phyloP scores from a whole-genome alignment of 441 rosid genomes.

The Isatis lusitanica region DNA sequence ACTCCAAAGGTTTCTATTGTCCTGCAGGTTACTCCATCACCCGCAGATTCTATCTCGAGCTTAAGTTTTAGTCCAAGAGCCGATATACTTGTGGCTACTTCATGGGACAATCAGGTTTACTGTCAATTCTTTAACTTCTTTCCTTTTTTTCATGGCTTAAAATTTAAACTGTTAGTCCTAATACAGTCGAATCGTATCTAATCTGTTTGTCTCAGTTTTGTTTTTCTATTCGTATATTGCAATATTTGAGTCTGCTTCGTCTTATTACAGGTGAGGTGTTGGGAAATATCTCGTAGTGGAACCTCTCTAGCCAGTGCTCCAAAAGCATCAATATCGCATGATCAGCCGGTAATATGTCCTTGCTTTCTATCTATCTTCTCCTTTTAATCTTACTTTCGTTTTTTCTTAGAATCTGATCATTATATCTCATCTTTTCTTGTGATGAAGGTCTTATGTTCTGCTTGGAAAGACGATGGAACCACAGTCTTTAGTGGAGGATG shows the following conservation, averaged over 20 bases:
- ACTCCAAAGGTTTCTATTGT: neutral
- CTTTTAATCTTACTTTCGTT: neutral
- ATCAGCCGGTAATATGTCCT: conserved; percentile 73
- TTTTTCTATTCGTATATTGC: neutral
- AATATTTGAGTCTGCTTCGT: conserved; percentile 13
- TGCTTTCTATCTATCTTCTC: conserved; percentile 21
- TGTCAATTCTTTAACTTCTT: neutral
- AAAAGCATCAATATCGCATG: conserved; percentile 83
- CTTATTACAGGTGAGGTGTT: conserved; percentile 72
- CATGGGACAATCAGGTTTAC: conserved; percentile 98
- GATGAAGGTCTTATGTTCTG: conserved; percentile 79
- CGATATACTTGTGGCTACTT: conserved; percentile 79
- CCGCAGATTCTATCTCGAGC: conserved; percentile 82
- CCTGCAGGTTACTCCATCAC: conserved; percentile 78
- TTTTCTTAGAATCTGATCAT: conserved; percentile 10
- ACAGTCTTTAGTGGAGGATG: conserved; percentile 95
- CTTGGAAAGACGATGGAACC: conserved; percentile 98
- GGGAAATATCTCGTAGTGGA: conserved; percentile 81
- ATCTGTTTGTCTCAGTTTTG: neutral
- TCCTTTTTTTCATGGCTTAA: neutral
- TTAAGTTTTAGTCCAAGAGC: conserved; percentile 92
- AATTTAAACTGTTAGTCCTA: neutral
- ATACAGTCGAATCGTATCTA: neutral
- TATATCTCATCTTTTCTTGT: neutral
- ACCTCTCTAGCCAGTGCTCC: conserved; percentile 57